Evolutionary conservation across 1,139 yeast genomes (phyloP), one percentile per base, ranked within the genome.

Genomic region (Debaryomyces psychrophilus): DNA sequence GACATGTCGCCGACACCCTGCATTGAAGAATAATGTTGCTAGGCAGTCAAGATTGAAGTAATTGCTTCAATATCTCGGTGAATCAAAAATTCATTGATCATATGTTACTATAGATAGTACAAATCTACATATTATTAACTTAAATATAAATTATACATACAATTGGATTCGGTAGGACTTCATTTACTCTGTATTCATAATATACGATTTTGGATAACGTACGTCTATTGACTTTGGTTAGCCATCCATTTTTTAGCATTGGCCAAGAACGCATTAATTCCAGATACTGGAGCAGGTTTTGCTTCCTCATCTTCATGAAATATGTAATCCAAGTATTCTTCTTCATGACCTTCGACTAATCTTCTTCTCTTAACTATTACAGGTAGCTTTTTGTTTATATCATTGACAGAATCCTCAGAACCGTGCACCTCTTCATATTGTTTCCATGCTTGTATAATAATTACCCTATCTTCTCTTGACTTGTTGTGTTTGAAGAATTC

Each of bases 401-500:
- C 56, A 2, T 60, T 59, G 14, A 65, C 54, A 0, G 78, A 55
- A 3, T 67, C 71, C 0, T 55, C 62, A 17, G 70, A 65, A 0
- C 97, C 97, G 59, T 89, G 82, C 1, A 65, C 67, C 31, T 65
- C 57, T 58, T 90, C 97, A 64, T 87, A 90, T 45, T 76, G 75
- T 41, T 71, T 69, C 77, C 87, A 82, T 0, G 90, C 83, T 48
- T 87, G 85, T 26, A 85, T 68, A 5, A 90, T 62, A 1, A 73
- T 62, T 2, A 78, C 69, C 40, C 95, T 73, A 28, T 76, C 76
- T 31, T 76, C 76, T 15, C 68, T 68, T 25, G 67, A 61, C 14
- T 60, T 59, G 2, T 55, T 48, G 3, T 60, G 58, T 54, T 77
- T 79, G 60, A 76, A 80, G 44, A 66, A 61, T 2, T 54, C 56